A percentile compares a stretch with the other conserved stretches of the same genome.
Conservation (phyloP, 768 basidiomycete species). For the Tricholoma furcatifolium region DNA sequence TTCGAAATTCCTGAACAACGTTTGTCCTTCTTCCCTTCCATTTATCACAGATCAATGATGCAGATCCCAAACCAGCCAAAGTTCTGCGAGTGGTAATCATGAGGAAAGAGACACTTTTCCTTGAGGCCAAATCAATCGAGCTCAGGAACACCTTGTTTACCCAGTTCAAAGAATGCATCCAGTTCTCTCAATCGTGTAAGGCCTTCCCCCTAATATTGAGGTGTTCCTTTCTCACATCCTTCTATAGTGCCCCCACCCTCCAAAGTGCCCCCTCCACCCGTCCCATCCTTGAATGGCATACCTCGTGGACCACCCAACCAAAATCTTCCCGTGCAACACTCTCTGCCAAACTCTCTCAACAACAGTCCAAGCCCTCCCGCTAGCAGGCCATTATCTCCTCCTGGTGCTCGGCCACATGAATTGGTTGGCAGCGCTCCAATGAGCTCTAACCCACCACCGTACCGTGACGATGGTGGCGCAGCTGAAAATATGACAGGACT, state of each 20-base stretch:
- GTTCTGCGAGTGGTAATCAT: slow-evolving; percentile 78
- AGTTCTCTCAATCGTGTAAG: slow-evolving; percentile 75
- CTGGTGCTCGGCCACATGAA: slow-evolving; percentile 3
- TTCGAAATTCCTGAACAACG: slow-evolving; percentile 61
- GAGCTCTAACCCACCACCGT: slow-evolving; percentile 13
- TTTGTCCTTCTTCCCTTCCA: slow-evolving; percentile 27
- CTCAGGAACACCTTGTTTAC: slow-evolving; percentile 61
- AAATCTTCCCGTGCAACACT: not conserved
- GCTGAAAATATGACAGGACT: slow-evolving; percentile 20
- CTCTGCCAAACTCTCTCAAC: not conserved
- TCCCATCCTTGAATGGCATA: slow-evolving; percentile 46
- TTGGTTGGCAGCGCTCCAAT: not conserved
- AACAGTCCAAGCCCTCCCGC: slow-evolving; percentile 12
- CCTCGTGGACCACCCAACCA: slow-evolving; percentile 20
- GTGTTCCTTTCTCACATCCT: slow-evolving; percentile 2
- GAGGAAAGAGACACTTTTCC: slow-evolving; percentile 78
- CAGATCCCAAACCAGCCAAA: slow-evolving; percentile 49
- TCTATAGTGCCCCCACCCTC: slow-evolving; percentile 51
- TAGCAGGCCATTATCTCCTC: slow-evolving; percentile 5
- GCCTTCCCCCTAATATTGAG: slow-evolving; percentile 13
- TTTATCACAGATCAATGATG: not conserved
- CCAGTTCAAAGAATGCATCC: slow-evolving; percentile 82
- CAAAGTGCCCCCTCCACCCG: slow-evolving; percentile 67
- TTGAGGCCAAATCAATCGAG: slow-evolving; percentile 60
- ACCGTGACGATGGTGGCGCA: slow-evolving; percentile 16